Conservation (phyloP, 179 eudicot genomes). For the Corrigiola litoralis region DNA sequence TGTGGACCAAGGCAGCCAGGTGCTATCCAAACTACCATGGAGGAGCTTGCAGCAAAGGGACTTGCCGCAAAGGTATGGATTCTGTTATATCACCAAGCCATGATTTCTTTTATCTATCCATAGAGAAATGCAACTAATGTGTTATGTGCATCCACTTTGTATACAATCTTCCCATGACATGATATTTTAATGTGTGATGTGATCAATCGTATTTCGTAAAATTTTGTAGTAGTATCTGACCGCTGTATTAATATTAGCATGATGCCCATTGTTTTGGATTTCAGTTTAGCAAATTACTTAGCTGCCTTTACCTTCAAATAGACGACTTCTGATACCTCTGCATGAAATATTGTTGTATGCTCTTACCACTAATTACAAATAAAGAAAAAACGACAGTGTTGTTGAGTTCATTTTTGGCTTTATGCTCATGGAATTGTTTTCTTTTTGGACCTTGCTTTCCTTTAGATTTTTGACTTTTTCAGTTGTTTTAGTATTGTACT, state of each 20-base stretch:
- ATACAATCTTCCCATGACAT: too few species aligned
- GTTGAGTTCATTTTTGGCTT: too few species aligned
- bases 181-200: too few species aligned
- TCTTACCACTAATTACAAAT: too few species aligned
- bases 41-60: constrained; percentile 86
- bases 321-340: too few species aligned
- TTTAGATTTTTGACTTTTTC: neutral
- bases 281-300: neutral
- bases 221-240: neutral
- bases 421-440: too few species aligned
- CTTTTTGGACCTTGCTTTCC: too few species aligned
- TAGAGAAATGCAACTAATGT: neutral
- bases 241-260: neutral
- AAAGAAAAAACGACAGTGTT: too few species aligned
- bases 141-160: neutral
- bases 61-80: constrained; percentile 78
- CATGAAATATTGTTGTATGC: too few species aligned
- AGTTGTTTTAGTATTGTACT: too few species aligned
- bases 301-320: too few species aligned
- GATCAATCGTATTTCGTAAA: too few species aligned
- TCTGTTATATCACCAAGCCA: neutral
- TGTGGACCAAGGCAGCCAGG: constrained; percentile 91
- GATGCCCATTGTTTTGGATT: neutral
- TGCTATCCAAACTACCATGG: constrained; percentile 87
- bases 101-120: neutral